Evolutionary conservation across 305 asterid genomes (phyloP).

Genomic region (Caryopteris hybrid): DNA sequence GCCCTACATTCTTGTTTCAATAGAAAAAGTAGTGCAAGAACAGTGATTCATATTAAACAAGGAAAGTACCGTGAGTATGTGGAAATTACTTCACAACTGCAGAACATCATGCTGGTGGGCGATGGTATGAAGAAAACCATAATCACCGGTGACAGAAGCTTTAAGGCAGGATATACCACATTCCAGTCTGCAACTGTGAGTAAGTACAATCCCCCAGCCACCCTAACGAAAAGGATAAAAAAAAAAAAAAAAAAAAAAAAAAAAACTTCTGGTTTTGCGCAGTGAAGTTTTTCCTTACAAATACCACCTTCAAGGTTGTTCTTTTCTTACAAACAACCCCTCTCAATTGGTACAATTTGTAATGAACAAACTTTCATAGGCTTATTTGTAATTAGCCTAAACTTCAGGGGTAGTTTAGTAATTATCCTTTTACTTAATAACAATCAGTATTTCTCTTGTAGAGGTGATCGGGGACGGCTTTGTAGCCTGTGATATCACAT

Average conservation of each 20-base stretch:
- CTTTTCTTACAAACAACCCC: too few species aligned
- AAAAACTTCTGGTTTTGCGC: too few species aligned
- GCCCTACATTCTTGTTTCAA: background rate
- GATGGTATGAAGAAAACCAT: conserved; percentile 27
- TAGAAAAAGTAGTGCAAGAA: background rate
- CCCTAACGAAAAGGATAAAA: too few species aligned
- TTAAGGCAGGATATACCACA: background rate
- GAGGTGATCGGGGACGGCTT: conserved; percentile 18
- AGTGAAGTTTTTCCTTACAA: too few species aligned
- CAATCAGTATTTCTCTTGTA: background rate
- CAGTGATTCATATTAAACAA: conserved; percentile 19
- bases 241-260: too few species aligned
- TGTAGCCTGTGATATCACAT: conserved; percentile 11
- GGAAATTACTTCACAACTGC: background rate
- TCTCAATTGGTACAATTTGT: too few species aligned
- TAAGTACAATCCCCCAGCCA: background rate
- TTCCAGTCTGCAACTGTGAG: conserved; percentile 7
- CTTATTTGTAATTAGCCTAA: too few species aligned
- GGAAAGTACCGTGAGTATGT: conserved; percentile 24
- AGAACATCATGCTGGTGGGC: conserved; percentile 17
- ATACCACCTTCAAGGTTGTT: too few species aligned
- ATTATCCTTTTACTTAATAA: too few species aligned
- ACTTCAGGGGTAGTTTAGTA: too few species aligned
- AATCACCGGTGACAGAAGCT: conserved; percentile 16
- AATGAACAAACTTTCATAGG: too few species aligned